Conservation (phyloP, 805 yeast genomes). For the Metschnikowia sp. region DNA sequence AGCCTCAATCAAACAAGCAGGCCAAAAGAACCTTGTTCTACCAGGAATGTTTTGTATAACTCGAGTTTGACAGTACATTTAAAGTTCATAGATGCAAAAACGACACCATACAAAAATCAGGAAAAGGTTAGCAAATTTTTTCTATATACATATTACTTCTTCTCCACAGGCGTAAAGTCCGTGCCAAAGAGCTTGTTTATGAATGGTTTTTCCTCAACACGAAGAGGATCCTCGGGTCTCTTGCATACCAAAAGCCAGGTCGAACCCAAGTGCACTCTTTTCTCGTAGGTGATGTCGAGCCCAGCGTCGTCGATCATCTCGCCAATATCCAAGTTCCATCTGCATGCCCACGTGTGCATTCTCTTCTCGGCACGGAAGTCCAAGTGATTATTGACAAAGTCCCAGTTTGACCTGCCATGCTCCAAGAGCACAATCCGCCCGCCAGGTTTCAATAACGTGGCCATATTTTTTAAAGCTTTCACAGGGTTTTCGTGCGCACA, state of each 20-base stretch:
- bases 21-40: too few species aligned
- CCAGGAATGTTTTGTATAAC: too few species aligned
- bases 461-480: slow-evolving; percentile 71
- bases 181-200: slow-evolving; percentile 40
- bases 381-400: slow-evolving; percentile 70
- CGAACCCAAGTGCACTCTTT: slow-evolving; percentile 84
- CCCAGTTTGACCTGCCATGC: slow-evolving; percentile 86
- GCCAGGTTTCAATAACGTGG: slow-evolving; percentile 71
- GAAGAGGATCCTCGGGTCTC: slow-evolving; percentile 61
- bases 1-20: too few species aligned
- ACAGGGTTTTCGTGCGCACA: slow-evolving; percentile 97
- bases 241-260: slow-evolving; percentile 84
- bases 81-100: not conserved
- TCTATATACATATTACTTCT: slow-evolving; percentile 7
- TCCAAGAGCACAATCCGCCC: slow-evolving; percentile 87
- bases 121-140: too few species aligned
- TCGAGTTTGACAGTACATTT: too few species aligned
- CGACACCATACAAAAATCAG: not conserved
- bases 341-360: slow-evolving; percentile 90
- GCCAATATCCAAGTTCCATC: slow-evolving; percentile 95
- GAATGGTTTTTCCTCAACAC: slow-evolving; percentile 41
- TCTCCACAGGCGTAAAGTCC: slow-evolving; percentile 28
- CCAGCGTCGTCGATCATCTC: slow-evolving; percentile 82
- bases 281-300: slow-evolving; percentile 74
- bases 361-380: slow-evolving; percentile 82